These are phyloP conservation scores for Lentinula raphanica DNA, from an alignment of 768 basidiomycete genomes.

Conservation along the genomic window DNA sequence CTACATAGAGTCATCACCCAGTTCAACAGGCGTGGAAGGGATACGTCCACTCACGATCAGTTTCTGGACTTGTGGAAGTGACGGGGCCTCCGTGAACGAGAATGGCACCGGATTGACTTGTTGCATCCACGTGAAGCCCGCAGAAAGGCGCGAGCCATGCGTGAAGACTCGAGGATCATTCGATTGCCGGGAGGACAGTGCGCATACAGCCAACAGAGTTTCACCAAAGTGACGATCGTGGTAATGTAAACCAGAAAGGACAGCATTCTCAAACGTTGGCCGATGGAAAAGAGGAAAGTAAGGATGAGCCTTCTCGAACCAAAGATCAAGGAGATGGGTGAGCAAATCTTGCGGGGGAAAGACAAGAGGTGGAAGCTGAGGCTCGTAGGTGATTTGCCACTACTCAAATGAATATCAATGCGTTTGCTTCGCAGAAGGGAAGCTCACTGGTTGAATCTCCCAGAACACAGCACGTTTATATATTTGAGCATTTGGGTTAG, in stretches of 20 bases:
- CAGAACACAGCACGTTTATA: not conserved
- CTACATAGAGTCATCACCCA: constrained; percentile 12
- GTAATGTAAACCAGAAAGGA: constrained; percentile 26
- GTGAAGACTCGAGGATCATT: constrained; percentile 25
- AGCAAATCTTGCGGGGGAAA: constrained; percentile 50
- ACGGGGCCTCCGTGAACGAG: constrained; percentile 25
- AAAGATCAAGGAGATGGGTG: constrained; percentile 40
- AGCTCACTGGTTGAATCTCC: not conserved
- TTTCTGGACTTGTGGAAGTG: constrained; percentile 35
- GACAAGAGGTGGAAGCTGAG: constrained; percentile 6
- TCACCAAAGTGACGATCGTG: constrained; percentile 34
- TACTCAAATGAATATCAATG: not conserved
- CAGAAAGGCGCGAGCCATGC: constrained; percentile 32
- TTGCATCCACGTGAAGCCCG: constrained; percentile 36
- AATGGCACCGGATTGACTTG: constrained; percentile 32
- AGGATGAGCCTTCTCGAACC: constrained; percentile 40
- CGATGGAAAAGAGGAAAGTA: constrained; percentile 47
- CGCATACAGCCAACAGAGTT: constrained; percentile 43
- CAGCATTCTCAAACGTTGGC: constrained; percentile 37
- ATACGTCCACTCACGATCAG: constrained; percentile 21
- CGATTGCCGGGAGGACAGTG: constrained; percentile 37
- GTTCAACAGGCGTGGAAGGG: constrained; percentile 13
- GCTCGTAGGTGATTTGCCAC: not conserved
- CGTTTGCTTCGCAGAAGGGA: not conserved
- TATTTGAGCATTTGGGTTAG: not conserved